Evolutionary conservation across 2,329 filamentous ascomycete species (phyloP).

Genomic region (Claviceps purpurea): DNA sequence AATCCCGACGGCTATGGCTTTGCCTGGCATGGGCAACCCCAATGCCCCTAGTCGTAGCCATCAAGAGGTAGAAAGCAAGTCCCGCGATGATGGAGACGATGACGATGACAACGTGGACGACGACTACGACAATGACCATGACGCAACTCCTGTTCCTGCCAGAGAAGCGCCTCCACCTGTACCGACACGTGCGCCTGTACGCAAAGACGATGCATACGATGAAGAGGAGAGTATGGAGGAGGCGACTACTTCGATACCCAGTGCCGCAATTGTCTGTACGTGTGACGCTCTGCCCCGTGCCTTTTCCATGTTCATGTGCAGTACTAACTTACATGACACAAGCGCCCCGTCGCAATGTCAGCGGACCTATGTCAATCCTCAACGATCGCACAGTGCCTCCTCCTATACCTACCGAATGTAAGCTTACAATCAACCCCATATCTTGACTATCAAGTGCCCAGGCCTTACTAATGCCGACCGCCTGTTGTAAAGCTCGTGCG

Average conservation of each 20-base stretch:
- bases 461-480: not conserved
- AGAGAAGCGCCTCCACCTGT: conserved; percentile 17
- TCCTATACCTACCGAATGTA: conserved; percentile 47
- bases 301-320: not conserved
- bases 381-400: conserved; percentile 40
- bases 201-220: conserved; percentile 15
- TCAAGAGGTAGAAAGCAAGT: conserved; percentile 19
- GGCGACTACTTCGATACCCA: conserved; percentile 21
- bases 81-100: not conserved
- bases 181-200: conserved; percentile 11
- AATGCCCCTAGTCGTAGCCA: conserved; percentile 30
- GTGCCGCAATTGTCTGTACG: conserved; percentile 11
- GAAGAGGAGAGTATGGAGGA: conserved; percentile 24
- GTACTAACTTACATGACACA: conserved; percentile 15
- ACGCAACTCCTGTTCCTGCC: conserved; percentile 7
- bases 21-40: conserved; percentile 60
- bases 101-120: not conserved
- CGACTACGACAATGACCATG: not conserved
- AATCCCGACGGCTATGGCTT: conserved; percentile 45
- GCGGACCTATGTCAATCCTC: conserved; percentile 32
- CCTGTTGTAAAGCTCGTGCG: conserved; percentile 43
- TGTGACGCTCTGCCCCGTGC: not conserved
- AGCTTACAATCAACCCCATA: conserved; percentile 15
- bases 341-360: conserved; percentile 20
- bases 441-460: not conserved